A percentile compares a stretch with the other conserved stretches of the same genome.
These are phyloP conservation scores for Pseudonitzschia pungens DNA, from an alignment of 108 stramenopile genomes.

Conservation along the genomic window DNA sequence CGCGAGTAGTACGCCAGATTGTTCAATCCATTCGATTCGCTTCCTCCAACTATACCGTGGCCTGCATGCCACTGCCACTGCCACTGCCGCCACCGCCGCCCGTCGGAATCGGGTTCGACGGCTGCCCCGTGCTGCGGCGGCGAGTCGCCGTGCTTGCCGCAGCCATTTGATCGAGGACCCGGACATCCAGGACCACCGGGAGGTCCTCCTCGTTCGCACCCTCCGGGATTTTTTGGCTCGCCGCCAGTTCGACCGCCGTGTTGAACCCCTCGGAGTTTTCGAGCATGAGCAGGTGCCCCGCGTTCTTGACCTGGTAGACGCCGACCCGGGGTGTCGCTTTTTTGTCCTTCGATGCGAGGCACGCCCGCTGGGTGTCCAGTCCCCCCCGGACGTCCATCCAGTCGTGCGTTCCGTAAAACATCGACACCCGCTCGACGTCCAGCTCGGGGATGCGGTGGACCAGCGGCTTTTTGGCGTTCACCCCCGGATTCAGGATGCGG, in stretches of 20 bases:
- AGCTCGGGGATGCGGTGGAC: slow-evolving; percentile 67
- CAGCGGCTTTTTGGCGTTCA: slow-evolving; percentile 67
- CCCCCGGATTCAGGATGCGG: slow-evolving; percentile 56
- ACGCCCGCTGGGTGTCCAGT: slow-evolving; percentile 44
- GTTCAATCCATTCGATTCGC: too few species aligned
- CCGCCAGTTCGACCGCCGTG: slow-evolving; percentile 29
- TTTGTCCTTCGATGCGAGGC: slow-evolving; percentile 7
- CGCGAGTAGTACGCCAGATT: too few species aligned
- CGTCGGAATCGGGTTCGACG: too few species aligned
- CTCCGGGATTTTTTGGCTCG: slow-evolving; percentile 20
- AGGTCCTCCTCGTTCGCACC: slow-evolving; percentile 2
- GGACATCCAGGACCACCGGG: slow-evolving; percentile 4
- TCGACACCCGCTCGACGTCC: slow-evolving; percentile 50
- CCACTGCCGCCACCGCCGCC: too few species aligned
- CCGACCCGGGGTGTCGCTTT: slow-evolving; percentile 39
- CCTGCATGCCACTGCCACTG: too few species aligned
- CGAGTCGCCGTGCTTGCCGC: not conserved
- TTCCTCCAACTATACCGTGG: too few species aligned
- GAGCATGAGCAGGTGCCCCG: slow-evolving; percentile 82
- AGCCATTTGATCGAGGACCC: not conserved
- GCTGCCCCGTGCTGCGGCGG: not conserved
- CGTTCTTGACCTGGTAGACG: slow-evolving; percentile 57
- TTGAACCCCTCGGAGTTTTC: slow-evolving; percentile 77
- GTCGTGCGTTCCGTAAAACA: slow-evolving; percentile 83
- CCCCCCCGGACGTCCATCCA: slow-evolving; percentile 86